Conservation (phyloP, 2,329 filamentous ascomycete genomes). For the Scedosporium minutisporum region DNA sequence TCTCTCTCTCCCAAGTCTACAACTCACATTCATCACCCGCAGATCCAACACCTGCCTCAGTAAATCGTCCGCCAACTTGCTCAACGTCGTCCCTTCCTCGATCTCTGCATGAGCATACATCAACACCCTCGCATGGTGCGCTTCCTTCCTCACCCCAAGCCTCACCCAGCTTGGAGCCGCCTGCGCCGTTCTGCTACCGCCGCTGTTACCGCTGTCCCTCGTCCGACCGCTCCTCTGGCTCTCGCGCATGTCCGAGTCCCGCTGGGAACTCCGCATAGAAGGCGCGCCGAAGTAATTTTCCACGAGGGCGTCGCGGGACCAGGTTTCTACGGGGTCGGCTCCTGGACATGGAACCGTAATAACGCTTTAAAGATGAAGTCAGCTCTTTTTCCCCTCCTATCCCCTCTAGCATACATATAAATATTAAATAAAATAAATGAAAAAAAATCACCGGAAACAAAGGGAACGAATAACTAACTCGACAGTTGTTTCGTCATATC, state of each 20-base stretch:
- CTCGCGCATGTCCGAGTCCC: constrained; percentile 6
- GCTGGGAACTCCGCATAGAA: constrained; percentile 28
- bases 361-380: constrained; percentile 16
- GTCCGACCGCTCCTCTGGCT: constrained; percentile 15
- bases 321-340: constrained; percentile 41
- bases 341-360: constrained; percentile 45
- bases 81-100: constrained; percentile 31
- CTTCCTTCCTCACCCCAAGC: constrained; percentile 39
- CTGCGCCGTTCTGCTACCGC: constrained; percentile 19
- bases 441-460: background rate
- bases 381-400: no score
- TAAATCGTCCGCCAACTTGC: constrained; percentile 34
- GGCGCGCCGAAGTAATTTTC: constrained; percentile 35
- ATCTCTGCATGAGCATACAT: constrained; percentile 40
- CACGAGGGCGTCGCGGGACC: constrained; percentile 39
- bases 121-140: constrained; percentile 37
- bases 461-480: constrained; percentile 20
- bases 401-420: no score
- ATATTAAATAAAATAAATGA: background rate
- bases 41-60: constrained; percentile 30
- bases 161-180: constrained; percentile 39
- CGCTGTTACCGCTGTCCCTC: constrained; percentile 8
- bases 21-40: constrained; percentile 19
- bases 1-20: background rate
- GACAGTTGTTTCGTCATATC: constrained; percentile 43